A percentile compares a stretch with the other conserved stretches of the same genome.
phyloP scores from a whole-genome alignment of 768 basidiomycete genomes.

The Lactarius quietus region DNA sequence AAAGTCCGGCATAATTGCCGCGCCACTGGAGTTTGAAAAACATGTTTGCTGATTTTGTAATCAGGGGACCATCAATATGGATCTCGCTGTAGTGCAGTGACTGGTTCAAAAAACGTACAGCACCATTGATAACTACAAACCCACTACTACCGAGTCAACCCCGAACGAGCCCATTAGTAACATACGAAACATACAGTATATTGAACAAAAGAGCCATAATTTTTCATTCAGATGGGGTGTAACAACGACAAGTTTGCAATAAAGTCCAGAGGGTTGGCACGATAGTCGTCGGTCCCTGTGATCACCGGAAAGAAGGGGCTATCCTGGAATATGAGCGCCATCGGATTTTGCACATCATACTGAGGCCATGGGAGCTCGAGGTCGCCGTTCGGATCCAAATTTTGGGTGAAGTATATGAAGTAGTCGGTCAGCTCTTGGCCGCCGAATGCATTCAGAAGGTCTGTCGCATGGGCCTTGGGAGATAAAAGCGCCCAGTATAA shows the following conservation, averaged over 20 bases:
- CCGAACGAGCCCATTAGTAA: background rate
- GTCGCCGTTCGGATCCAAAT: conserved; percentile 14
- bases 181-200: background rate
- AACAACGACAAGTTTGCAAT: conserved; percentile 16
- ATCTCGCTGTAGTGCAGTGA: too few species aligned
- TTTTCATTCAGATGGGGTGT: conserved; percentile 11
- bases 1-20: too few species aligned
- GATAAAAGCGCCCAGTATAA: background rate
- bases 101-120: background rate
- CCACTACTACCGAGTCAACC: background rate
- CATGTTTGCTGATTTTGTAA: too few species aligned
- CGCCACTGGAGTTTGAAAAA: too few species aligned
- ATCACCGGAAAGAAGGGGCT: conserved; percentile 4
- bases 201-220: background rate
- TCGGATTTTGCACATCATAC: conserved; percentile 4
- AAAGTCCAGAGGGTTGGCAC: conserved; percentile 8
- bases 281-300: conserved; percentile 10
- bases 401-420: conserved; percentile 13
- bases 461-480: conserved; percentile 14
- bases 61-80: too few species aligned
- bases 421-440: conserved; percentile 6
- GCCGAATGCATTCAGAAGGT: conserved; percentile 13
- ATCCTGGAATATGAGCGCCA: conserved; percentile 13
- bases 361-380: conserved; percentile 5
- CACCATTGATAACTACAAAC: background rate